Percentiles rank a stretch among this genome's conserved stretches.
phyloP scores from a whole-genome alignment of 1,139 yeast species.

The Diutina catenulata region DNA sequence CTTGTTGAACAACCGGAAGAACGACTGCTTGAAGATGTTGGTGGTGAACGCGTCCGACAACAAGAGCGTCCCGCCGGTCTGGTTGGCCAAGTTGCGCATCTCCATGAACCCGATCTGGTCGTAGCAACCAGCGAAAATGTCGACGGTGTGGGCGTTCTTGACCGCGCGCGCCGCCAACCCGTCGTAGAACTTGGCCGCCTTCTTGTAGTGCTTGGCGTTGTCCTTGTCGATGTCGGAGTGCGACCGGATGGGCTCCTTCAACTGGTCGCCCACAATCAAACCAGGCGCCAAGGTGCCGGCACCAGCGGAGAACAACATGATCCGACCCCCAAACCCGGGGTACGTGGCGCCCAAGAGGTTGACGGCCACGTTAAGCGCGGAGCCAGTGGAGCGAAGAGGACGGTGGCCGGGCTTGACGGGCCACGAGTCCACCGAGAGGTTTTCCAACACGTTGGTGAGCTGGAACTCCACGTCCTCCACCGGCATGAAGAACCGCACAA shows the following conservation, averaged over 20 bases:
- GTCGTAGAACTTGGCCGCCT: slow-evolving; percentile 81
- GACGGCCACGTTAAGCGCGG: slow-evolving; percentile 80
- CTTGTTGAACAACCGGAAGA: slow-evolving; percentile 73
- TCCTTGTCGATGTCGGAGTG: slow-evolving; percentile 85
- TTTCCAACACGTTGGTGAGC: slow-evolving; percentile 70
- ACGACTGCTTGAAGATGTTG: slow-evolving; percentile 89
- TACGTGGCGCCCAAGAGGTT: slow-evolving; percentile 76
- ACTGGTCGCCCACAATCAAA: slow-evolving; percentile 79
- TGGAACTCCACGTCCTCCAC: slow-evolving; percentile 81
- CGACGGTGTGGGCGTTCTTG: slow-evolving; percentile 77
- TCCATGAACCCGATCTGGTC: slow-evolving; percentile 97
- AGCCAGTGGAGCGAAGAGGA: slow-evolving; percentile 87
- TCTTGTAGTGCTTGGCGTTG: slow-evolving; percentile 79
- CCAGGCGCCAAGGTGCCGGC: slow-evolving; percentile 96
- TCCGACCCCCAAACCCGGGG: slow-evolving; percentile 82
- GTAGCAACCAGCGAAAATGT: slow-evolving; percentile 93
- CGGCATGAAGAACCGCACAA: slow-evolving; percentile 68
- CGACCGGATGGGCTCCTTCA: slow-evolving; percentile 93
- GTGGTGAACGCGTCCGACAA: slow-evolving; percentile 95
- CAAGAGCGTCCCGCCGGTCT: slow-evolving; percentile 88
- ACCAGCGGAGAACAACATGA: slow-evolving; percentile 87
- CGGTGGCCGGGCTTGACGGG: slow-evolving; percentile 79
- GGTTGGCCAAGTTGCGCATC: slow-evolving; percentile 81
- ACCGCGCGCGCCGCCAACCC: slow-evolving; percentile 56
- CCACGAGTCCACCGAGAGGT: slow-evolving; percentile 83